phyloP scores from a whole-genome alignment of 2,329 filamentous ascomycete genomes.

The Neophaeococcomyces mojaviensis region DNA sequence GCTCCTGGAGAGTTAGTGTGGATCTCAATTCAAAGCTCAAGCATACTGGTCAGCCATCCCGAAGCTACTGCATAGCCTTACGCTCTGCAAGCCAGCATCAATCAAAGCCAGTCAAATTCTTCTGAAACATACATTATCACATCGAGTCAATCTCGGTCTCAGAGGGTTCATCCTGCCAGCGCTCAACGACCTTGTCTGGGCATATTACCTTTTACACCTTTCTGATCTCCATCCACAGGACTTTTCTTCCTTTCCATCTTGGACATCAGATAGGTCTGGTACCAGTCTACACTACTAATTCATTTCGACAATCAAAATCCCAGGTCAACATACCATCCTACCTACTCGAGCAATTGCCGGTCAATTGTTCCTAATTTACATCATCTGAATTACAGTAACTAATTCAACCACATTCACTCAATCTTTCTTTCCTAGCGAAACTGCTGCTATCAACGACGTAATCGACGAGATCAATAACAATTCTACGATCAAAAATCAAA shows the following conservation, averaged over 20 bases:
- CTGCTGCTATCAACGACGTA: not conserved
- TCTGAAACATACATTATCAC: too few relatives aligned
- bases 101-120: too few relatives aligned
- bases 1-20: too few relatives aligned
- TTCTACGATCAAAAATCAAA: not conserved
- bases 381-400: not conserved
- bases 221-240: constrained; percentile 7
- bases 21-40: too few relatives aligned
- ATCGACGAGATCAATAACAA: constrained; percentile 5
- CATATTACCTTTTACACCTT: not conserved
- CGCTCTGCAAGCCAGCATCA: too few relatives aligned
- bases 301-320: constrained; percentile 1
- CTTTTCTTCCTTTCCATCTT: constrained; percentile 5
- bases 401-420: constrained; percentile 1
- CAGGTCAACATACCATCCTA: constrained; percentile 7
- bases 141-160: too few relatives aligned
- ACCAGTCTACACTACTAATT: constrained; percentile 3
- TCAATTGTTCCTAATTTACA: constrained; percentile 14
- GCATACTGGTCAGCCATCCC: too few relatives aligned
- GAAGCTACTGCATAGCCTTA: too few relatives aligned
- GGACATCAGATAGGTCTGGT: constrained; percentile 10
- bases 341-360: constrained; percentile 18
- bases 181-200: too few relatives aligned
- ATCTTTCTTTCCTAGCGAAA: not conserved
- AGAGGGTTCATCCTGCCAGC: too few relatives aligned